Conservation (phyloP, 2,329 filamentous ascomycete species). For the Pseudogymnoascus sp. region DNA sequence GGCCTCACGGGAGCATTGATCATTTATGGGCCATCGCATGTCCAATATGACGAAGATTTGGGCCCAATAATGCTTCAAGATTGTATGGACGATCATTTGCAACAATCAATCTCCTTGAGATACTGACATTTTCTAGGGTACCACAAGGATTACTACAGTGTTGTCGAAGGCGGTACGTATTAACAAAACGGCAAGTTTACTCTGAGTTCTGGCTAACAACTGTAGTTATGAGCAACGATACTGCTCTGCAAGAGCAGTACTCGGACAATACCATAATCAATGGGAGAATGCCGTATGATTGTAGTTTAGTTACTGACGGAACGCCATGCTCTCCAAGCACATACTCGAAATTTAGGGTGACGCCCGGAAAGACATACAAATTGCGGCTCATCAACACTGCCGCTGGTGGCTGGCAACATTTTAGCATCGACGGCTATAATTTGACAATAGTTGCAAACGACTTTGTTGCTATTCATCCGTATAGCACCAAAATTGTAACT, state of each 20-base stretch:
- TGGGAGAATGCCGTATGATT: slow-evolving; percentile 25
- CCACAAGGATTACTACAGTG: slow-evolving; percentile 34
- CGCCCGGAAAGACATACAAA: slow-evolving; percentile 35
- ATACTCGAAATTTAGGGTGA: slow-evolving; percentile 24
- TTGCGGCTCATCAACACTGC: slow-evolving; percentile 41
- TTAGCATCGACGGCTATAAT: slow-evolving; percentile 41
- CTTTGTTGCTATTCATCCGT: slow-evolving; percentile 46
- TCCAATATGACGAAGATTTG: slow-evolving; percentile 54
- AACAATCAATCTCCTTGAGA: not conserved
- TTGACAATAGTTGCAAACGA: slow-evolving; percentile 59
- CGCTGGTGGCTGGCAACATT: slow-evolving; percentile 37
- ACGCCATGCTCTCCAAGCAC: not conserved
- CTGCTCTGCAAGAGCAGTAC: slow-evolving; percentile 1
- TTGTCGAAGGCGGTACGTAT: slow-evolving; percentile 37
- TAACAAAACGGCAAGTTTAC: slow-evolving; percentile 19
- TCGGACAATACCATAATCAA: slow-evolving; percentile 22
- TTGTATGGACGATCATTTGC: not conserved
- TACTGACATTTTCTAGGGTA: slow-evolving; percentile 16
- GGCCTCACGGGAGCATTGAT: slow-evolving; percentile 53
- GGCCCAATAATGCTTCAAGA: slow-evolving; percentile 29
- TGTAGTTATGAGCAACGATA: slow-evolving; percentile 20
- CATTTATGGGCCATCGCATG: slow-evolving; percentile 50
- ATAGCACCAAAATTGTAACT: slow-evolving; percentile 27
- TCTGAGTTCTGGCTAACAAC: slow-evolving; percentile 31
- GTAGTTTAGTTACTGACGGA: not conserved